These are phyloP conservation scores for Fusarium proliferatum DNA, from an alignment of 2,329 filamentous ascomycete species.

Conservation along the genomic window DNA sequence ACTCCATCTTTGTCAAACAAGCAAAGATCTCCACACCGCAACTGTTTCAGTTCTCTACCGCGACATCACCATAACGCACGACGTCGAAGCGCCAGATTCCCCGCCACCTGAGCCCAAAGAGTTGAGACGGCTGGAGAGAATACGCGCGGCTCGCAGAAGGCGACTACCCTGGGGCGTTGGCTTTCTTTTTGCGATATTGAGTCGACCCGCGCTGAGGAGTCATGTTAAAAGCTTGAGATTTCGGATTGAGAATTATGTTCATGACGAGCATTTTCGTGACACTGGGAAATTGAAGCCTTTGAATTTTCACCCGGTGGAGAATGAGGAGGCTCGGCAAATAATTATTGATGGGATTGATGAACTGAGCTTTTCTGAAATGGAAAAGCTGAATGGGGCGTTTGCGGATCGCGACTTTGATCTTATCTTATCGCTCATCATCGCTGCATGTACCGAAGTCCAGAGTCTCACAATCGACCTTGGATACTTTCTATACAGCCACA, in stretches of 20 bases:
- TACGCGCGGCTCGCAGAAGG: background rate
- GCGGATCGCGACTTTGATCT: background rate
- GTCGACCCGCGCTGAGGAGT: background rate
- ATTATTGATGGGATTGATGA: background rate
- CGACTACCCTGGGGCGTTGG: background rate
- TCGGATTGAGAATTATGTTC: background rate
- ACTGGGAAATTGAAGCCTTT: background rate
- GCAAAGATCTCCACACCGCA: slow-evolving; percentile 8
- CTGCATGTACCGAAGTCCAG: background rate
- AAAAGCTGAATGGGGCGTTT: background rate
- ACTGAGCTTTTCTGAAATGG: background rate
- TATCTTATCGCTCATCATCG: background rate
- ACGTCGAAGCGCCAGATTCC: background rate
- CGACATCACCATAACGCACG: slow-evolving; percentile 6
- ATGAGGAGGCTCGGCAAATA: fast-evolving
- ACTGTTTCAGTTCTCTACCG: background rate
- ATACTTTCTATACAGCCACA: background rate
- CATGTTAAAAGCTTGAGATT: background rate
- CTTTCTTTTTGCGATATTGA: background rate
- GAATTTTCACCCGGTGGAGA: background rate
- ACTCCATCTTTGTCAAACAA: slow-evolving; percentile 14
- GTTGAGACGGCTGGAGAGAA: background rate
- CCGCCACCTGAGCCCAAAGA: background rate
- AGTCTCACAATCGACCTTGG: background rate
- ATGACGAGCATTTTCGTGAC: background rate